phyloP scores from a whole-genome alignment of 768 basidiomycete species.

The Tylopilus cervinicoccineus region DNA sequence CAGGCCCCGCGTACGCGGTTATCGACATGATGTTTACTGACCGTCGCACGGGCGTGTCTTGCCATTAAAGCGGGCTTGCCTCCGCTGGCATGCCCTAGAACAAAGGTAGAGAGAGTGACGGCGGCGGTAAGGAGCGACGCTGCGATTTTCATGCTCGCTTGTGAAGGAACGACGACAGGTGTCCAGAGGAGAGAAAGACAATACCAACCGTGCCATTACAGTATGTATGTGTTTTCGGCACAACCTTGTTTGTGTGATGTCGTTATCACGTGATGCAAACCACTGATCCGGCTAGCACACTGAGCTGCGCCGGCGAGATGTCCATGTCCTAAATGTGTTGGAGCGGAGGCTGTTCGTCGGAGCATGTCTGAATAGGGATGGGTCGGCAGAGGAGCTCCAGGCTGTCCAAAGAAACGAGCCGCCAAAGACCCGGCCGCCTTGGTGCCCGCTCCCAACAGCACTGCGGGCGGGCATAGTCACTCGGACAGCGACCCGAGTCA shows the following conservation, averaged over 20 bases:
- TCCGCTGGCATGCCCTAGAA: not conserved
- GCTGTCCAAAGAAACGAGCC: not conserved
- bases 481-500: too few species aligned
- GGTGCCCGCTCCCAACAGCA: too few species aligned
- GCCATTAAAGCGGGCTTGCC: slow-evolving; percentile 1
- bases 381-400: not conserved
- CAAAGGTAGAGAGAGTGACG: not conserved
- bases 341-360: not conserved
- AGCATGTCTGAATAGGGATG: not conserved
- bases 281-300: not conserved
- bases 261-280: too few species aligned
- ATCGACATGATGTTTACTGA: not conserved
- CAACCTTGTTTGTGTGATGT: too few species aligned
- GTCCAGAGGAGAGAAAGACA: not conserved
- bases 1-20: not conserved
- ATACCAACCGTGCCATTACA: too few species aligned
- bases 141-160: not conserved
- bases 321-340: too few species aligned
- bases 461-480: too few species aligned
- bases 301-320: not conserved
- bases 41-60: not conserved
- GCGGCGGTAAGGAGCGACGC: not conserved
- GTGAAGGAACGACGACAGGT: not conserved
- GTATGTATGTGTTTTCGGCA: slow-evolving; percentile 1
- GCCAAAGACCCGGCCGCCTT: too few species aligned